Base-by-base conservation (phyloP, 139 green algal species). In the Picochlorum sp. region DNA sequence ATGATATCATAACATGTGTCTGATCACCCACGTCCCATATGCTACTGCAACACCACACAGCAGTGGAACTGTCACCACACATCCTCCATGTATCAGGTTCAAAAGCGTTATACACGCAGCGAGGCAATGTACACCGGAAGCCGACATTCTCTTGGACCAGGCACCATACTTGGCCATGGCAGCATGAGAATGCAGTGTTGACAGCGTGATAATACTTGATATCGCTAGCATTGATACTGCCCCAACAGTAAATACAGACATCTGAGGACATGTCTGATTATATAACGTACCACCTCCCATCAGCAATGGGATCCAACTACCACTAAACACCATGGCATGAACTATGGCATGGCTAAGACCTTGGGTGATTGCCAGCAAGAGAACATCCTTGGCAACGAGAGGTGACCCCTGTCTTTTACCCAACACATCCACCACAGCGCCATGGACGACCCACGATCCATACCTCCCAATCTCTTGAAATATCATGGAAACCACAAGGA, bases 111-210 rank as follows among this genome's bases (percentile, higher is more conserved):
- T 56, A 45, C 74, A 45, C 28, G 58, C 70, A 9, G 69, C 69
- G 0, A 50, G 26, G 2, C 68, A 15, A 59, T 80, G 74, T 2
- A 57, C n/a, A 2, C 14, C 37, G 2, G 63, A 26, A 1, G 60
- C 26, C 1, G 45, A 8, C 41, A 60, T 54, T 18, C n/a, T 24
- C 26, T 16, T 20, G 21, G 23, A 16, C 14, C 26, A 54, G 4
- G 24, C 9, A 10, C 64, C 20, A 9, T 37, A 44, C n/a, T 52
- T 45, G 23, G 60, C 18, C 6, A 41, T 41, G 34, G 45, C 65
- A 1, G 82, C 66, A 24, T 87, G 67, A 24, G 66, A 76, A 11
- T 87, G 26, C 11, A 85, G 62, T 73, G 83, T 85, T 52, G 30
- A 49, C 31, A 52, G 71, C 13, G 60, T 86, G 15, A 84, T 73